These are phyloP conservation scores for Neoboletus subvelutipes DNA, from an alignment of 768 basidiomycete genomes.

Conservation along the genomic window DNA sequence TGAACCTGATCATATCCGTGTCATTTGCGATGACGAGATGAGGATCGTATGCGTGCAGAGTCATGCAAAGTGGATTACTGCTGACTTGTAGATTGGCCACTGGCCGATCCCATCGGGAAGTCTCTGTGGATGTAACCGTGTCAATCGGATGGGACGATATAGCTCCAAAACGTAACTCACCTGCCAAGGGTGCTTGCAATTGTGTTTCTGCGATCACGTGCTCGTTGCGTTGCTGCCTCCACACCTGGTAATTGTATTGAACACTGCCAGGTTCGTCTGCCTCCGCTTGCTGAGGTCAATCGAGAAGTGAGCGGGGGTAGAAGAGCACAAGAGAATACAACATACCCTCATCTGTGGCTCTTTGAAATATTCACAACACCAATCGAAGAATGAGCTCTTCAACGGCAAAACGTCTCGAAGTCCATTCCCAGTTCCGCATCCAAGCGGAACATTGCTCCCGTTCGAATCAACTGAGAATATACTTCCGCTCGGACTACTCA, in stretches of 20 bases:
- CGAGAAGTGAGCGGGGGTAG: constrained; percentile 11
- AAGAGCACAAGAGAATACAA: not conserved
- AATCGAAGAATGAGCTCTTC: constrained; percentile 91
- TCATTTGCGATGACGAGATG: constrained; percentile 87
- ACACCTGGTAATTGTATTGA: constrained; percentile 92
- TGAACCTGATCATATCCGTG: constrained; percentile 79
- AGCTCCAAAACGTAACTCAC: constrained; percentile 42
- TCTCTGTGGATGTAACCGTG: constrained; percentile 40
- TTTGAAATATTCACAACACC: constrained; percentile 96
- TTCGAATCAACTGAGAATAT: constrained; percentile 75
- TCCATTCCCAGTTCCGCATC: constrained; percentile 75
- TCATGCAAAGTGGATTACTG: constrained; percentile 69
- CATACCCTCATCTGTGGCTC: constrained; percentile 98
- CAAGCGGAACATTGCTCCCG: constrained; percentile 67
- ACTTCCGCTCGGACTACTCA: constrained; percentile 71
- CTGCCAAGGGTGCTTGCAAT: constrained; percentile 68
- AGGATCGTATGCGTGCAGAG: constrained; percentile 90
- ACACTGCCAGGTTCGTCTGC: constrained; percentile 94
- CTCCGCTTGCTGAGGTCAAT: constrained; percentile 72
- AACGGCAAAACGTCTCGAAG: constrained; percentile 86
- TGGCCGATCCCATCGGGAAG: constrained; percentile 68
- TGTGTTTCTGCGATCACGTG: constrained; percentile 67
- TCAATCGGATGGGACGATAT: constrained; percentile 21
- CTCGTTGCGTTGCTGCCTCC: constrained; percentile 91
- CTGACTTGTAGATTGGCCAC: constrained; percentile 62